Percentiles rank a stretch among this genome's conserved stretches.
phyloP scores from a whole-genome alignment of 441 rosid genomes.

The Erysimum pusillum region DNA sequence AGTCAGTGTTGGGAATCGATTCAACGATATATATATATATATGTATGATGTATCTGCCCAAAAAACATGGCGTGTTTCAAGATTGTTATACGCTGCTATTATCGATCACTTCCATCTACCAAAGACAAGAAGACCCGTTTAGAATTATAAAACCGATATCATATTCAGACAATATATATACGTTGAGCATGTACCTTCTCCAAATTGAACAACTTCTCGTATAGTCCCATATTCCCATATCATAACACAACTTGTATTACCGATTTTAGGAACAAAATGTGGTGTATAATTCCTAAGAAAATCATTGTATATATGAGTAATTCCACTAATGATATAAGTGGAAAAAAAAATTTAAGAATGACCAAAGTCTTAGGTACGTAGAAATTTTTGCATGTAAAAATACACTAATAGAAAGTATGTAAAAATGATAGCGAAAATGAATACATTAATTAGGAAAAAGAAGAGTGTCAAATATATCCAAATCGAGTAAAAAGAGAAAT shows the following conservation, averaged over 20 bases:
- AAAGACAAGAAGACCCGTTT: background rate
- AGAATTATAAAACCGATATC: too few relatives aligned
- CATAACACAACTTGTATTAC: background rate
- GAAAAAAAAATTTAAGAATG: too few relatives aligned
- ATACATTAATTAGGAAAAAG: background rate
- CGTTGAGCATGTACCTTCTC: too few relatives aligned
- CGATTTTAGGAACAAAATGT: background rate
- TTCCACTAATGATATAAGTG: background rate
- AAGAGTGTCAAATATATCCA: too few relatives aligned
- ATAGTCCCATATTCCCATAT: background rate
- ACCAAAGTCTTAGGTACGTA: background rate
- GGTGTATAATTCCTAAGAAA: background rate
- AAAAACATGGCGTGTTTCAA: background rate
- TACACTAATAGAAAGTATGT: background rate
- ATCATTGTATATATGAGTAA: background rate
- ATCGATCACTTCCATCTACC: conserved; percentile 2
- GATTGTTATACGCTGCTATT: conserved; percentile 9
- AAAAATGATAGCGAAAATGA: background rate
- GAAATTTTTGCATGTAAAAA: background rate
- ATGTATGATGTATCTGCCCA: too few relatives aligned
- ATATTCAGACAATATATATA: background rate
- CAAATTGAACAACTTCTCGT: background rate
- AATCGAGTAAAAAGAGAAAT: too few relatives aligned
- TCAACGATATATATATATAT: too few relatives aligned
- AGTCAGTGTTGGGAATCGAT: too few relatives aligned